Base-by-base conservation (phyloP, 768 basidiomycete species). In the Tricholoma sp. region DNA sequence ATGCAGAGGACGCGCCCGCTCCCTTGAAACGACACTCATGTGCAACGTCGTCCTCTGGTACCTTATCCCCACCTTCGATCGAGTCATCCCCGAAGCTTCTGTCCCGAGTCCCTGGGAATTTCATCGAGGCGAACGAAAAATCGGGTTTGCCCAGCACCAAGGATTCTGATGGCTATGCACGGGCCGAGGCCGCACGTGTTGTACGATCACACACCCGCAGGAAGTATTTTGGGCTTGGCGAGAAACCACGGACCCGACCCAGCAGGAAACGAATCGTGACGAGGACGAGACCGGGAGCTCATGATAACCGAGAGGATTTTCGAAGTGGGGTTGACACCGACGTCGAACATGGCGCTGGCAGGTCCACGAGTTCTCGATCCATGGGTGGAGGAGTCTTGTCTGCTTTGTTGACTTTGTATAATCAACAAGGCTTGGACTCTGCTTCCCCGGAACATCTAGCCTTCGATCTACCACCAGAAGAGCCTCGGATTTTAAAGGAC, bases 351-450 rank as follows among this genome's bases (percentile, higher is more conserved):
- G 57, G 63, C 19, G 67, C 59, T 14, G 63, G 37, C 56, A 56
- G 55, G 32, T 57, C 43, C 29, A 46, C 66, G 7, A 53, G 55
- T 46, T 57, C 52, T 52, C 63, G 64, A 9, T 56, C 61, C 5
- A 59, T 67, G 4, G 78, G 74, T 0, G 77, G 76, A 10, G 85
- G 88, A 14, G 81, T 91, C 5, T 75, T 91, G 4, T 83, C 86
- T 2, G 77, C 87, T 0, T 68, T 91, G 39, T 72, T 91, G 46
- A 77, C 84, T 18, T 74, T 89, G 21, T 88, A 89, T 64, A 81
- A 75, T 61, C 72, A 71, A 24, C 71, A 76, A 11, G 68, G 63
- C 1, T 29, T 41, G 21, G 7, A 63, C 3, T 29, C 41, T 12
- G 7, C 64, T 22, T 59, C 66, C 4, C 66, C 67, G 2, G 55